Evolutionary conservation across 192 early-diverging fungal species (phyloP).

Genomic region (Allomyces javanicus): DNA sequence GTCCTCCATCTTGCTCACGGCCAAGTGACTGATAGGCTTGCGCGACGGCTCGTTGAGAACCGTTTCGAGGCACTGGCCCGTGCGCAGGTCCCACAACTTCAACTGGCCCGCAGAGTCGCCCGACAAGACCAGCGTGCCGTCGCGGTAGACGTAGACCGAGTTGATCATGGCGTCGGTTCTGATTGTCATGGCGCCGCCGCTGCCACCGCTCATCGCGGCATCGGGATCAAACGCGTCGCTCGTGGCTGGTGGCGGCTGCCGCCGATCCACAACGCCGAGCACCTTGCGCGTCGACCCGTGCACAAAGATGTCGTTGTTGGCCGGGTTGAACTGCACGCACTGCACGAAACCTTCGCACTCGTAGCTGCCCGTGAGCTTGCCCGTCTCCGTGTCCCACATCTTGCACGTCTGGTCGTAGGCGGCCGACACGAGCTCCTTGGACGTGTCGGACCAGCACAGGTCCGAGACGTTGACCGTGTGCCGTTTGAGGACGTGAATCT

Average conservation of each 20-base stretch:
- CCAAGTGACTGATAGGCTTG: constrained; percentile 21
- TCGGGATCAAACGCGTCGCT: too few species aligned
- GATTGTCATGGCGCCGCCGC: constrained; percentile 14
- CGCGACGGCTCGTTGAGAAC: constrained; percentile 12
- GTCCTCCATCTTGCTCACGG: constrained; percentile 17
- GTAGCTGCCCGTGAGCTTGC: constrained; percentile 36
- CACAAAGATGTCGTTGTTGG: constrained; percentile 57
- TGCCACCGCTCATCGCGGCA: constrained; percentile 1
- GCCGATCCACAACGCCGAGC: constrained; percentile 44
- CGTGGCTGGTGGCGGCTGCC: constrained; percentile 8
- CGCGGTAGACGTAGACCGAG: constrained; percentile 50
- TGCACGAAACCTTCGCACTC: constrained; percentile 69
- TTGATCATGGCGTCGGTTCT: constrained; percentile 66
- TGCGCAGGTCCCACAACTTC: constrained; percentile 83
- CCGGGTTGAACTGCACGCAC: constrained; percentile 53
- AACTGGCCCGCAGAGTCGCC: constrained; percentile 72
- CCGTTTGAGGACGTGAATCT: constrained; percentile 45
- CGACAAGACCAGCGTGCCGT: constrained; percentile 50
- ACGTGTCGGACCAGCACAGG: constrained; percentile 53
- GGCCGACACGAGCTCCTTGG: constrained; percentile 43
- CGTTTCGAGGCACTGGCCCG: constrained; percentile 24
- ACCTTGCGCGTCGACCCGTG: constrained; percentile 56
- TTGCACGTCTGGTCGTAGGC: constrained; percentile 65
- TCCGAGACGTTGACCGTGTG: constrained; percentile 63
- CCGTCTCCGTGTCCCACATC: constrained; percentile 52